phyloP scores from a whole-genome alignment of 1,284 basidiomycete genomes.

The Peniophora sp. region DNA sequence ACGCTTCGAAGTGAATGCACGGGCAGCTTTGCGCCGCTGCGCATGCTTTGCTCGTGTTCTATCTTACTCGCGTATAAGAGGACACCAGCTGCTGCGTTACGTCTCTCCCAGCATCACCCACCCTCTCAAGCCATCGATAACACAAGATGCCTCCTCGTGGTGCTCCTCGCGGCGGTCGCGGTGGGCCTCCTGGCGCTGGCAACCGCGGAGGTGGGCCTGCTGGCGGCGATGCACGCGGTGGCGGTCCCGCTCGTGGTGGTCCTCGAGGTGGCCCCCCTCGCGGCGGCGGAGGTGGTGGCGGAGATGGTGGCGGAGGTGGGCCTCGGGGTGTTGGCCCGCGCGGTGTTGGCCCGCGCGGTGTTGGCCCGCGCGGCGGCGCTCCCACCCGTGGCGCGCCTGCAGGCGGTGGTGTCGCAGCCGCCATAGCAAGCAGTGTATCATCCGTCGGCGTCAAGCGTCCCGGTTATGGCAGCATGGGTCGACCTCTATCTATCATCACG shows the following conservation, averaged over 20 bases:
- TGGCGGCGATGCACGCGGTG: too few species aligned
- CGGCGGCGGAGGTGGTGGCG: conserved; percentile 10
- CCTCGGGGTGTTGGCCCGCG: conserved; percentile 18
- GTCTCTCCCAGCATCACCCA: too few species aligned
- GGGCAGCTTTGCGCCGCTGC: too few species aligned
- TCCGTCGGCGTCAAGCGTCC: conserved; percentile 59
- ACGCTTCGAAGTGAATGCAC: too few species aligned
- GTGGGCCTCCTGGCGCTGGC: too few species aligned
- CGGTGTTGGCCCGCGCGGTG: conserved; percentile 16
- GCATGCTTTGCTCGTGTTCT: too few species aligned
- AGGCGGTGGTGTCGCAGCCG: conserved; percentile 8
- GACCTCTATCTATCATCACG: conserved; percentile 39
- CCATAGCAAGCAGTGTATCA: conserved; percentile 32
- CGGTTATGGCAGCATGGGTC: conserved; percentile 51
- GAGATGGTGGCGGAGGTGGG: conserved; percentile 15
- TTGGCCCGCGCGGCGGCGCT: conserved; percentile 20
- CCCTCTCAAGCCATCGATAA: too few species aligned
- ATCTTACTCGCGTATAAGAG: too few species aligned
- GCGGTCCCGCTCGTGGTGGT: not conserved
- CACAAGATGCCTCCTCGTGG: conserved; percentile 31
- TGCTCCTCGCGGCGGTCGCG: conserved; percentile 8
- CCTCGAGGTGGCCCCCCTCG: conserved; percentile 9
- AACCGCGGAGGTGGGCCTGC: too few species aligned
- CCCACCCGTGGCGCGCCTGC: conserved; percentile 7
- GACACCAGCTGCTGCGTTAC: too few species aligned